Base-by-base conservation (phyloP, 805 yeast genomes). In the Pichia insulana region DNA sequence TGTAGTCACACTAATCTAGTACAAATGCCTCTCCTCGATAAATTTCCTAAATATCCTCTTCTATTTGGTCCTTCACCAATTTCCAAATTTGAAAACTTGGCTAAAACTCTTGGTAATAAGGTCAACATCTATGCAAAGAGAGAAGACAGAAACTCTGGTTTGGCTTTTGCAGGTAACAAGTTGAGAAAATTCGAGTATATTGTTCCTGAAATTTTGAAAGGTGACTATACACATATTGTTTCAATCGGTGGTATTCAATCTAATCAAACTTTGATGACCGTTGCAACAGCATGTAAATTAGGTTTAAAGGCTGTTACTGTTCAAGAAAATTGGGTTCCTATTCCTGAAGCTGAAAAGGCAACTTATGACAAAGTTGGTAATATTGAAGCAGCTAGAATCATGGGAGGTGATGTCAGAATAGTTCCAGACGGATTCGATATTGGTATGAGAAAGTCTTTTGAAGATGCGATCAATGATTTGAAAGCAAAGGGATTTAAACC, bases 321-420 rank as follows among this genome's bases (percentile, higher is more conserved):
- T 16, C 65, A 61, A 40, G 65, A 61, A 51, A 56, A 58, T 42
- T 61, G 65, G 65, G 65, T 61, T 20, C 63, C 61, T 36, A 57
- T 58, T 49, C 58, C 62, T 25, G 63, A 60, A 30, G 57, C 59
- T 32, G 61, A 57, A 38, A 46, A 49, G 44, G 43, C 39, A 13
- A 50, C 50, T 27, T 61, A 61, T 37, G 65, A 61, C 45, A 58
- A 56, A 32, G 65, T 61, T 39, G 65, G 65, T 42, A 61, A 61
- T 38, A 60, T 61, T 39, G 64, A 62, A 45, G 56, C 62, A 17
- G 61, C 66, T 13, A 52, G 66, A 43, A 61, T 61, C 36, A 51
- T 61, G 56, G 66, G 66, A 36, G 66, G 64, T 37, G 64, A 61
- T 47, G 64, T 61, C 16, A 51, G 62, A 40, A 49, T 62, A 20